phyloP scores from a whole-genome alignment of 1,139 yeast species.

The Ashbya aceris region DNA sequence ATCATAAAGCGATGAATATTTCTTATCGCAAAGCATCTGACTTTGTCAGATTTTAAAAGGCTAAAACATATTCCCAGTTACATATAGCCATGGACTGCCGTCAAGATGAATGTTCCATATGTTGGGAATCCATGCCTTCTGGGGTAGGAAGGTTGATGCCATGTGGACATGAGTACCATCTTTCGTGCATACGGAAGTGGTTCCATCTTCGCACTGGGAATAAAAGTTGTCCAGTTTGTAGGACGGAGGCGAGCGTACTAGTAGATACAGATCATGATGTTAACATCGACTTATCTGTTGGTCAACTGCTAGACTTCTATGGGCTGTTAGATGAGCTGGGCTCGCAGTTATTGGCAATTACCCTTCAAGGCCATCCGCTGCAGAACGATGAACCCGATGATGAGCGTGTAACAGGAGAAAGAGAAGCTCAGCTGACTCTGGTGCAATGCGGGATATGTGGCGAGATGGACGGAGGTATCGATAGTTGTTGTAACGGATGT shows the following conservation, averaged over 20 bases:
- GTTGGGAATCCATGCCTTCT: constrained; percentile 22
- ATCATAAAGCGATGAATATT: neutral
- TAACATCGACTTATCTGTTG: constrained; percentile 7
- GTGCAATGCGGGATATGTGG: constrained; percentile 21
- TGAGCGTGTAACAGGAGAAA: constrained; percentile 5
- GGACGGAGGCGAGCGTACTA: constrained; percentile 14
- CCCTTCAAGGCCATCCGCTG: neutral
- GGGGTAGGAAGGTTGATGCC: constrained; percentile 17
- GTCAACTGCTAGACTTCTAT: constrained; percentile 1
- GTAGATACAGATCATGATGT: constrained; percentile 12
- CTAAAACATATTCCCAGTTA: too few species aligned
- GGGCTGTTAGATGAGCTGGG: neutral
- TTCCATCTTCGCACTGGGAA: constrained; percentile 20
- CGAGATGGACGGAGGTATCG: constrained; percentile 9
- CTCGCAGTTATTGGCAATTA: neutral
- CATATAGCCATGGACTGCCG: constrained; percentile 3
- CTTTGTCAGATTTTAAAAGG: too few species aligned
- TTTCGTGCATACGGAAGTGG: constrained; percentile 26
- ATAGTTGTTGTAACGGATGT: constrained; percentile 15
- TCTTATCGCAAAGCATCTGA: neutral
- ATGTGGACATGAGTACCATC: constrained; percentile 24
- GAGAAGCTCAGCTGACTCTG: neutral
- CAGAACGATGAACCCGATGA: neutral
- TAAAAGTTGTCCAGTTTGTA: constrained; percentile 22
- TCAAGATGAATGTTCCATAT: constrained; percentile 18